These are phyloP conservation scores for Pseudocercospora cruenta DNA, from an alignment of 2,329 filamentous ascomycete genomes.

Conservation along the genomic window DNA sequence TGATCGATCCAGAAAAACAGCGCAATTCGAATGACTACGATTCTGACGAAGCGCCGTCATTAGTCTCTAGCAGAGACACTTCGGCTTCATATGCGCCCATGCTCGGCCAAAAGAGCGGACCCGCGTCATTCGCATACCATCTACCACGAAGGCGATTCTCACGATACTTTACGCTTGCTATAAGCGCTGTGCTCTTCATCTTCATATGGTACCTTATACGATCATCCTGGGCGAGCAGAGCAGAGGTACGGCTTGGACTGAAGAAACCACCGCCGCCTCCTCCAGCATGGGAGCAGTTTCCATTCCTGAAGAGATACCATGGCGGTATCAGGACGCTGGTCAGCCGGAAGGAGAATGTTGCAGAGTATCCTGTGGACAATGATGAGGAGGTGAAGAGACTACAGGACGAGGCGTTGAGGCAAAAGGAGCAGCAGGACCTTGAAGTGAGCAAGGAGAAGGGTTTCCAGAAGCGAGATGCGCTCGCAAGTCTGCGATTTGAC, in stretches of 20 bases:
- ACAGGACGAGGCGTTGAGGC: conserved; percentile 38
- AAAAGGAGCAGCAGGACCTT: conserved; percentile 43
- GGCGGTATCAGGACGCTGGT: conserved; percentile 79
- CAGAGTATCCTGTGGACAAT: conserved; percentile 79
- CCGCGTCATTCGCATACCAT: conserved; percentile 40
- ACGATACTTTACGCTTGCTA: conserved; percentile 73
- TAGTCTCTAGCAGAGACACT: conserved; percentile 32
- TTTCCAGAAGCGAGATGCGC: conserved; percentile 36
- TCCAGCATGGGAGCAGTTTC: conserved; percentile 82
- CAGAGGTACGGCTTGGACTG: conserved; percentile 59
- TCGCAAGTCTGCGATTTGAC: conserved; percentile 54
- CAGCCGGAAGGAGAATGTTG: conserved; percentile 65
- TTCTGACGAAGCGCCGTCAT: conserved; percentile 37
- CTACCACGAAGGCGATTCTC: conserved; percentile 64
- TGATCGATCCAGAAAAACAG: conserved; percentile 45
- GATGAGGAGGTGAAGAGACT: conserved; percentile 58
- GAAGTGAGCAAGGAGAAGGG: conserved; percentile 39
- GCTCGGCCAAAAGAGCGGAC: conserved; percentile 32
- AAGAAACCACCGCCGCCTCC: conserved; percentile 63
- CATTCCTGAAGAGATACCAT: conserved; percentile 85
- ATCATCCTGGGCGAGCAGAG: conserved; percentile 43
- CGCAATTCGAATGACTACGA: conserved; percentile 37
- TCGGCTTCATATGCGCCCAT: conserved; percentile 35
- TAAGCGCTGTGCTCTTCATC: conserved; percentile 70
- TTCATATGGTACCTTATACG: conserved; percentile 76